These are phyloP conservation scores for Kentomonas sorsogonicus DNA, from an alignment of 208 protist genomes.

Conservation along the genomic window DNA sequence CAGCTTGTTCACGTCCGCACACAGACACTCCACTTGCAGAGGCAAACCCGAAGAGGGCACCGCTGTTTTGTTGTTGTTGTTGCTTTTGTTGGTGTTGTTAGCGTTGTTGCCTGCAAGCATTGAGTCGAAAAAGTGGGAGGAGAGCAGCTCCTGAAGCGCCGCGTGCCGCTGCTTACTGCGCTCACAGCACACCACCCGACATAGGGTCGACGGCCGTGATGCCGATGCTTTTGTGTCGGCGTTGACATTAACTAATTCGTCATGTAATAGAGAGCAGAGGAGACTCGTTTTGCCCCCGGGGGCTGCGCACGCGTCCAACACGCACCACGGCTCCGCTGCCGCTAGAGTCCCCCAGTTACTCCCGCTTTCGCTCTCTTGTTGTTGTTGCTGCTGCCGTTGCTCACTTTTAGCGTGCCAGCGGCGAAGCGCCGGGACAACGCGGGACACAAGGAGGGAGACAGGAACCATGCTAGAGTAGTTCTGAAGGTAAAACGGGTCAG, in stretches of 20 bases:
- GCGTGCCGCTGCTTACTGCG: conserved; percentile 34
- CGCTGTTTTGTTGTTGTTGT: too few species aligned
- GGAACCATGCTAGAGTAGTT: conserved; percentile 80
- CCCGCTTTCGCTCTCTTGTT: background rate
- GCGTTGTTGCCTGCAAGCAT: too few species aligned
- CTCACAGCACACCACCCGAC: conserved; percentile 44
- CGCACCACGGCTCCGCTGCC: conserved; percentile 1
- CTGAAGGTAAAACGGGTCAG: conserved; percentile 63
- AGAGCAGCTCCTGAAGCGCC: conserved; percentile 28
- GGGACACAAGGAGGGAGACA: conserved; percentile 49
- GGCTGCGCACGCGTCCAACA: conserved; percentile 91
- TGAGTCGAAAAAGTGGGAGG: conserved; percentile 30
- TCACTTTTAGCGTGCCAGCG: background rate
- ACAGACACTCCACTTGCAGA: too few species aligned
- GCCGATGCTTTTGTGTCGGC: conserved; percentile 15
- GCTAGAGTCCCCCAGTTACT: too few species aligned
- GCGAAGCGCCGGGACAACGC: conserved; percentile 17
- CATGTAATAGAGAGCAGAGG: conserved; percentile 44
- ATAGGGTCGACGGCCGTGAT: background rate
- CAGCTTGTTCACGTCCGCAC: too few species aligned
- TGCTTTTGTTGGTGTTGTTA: too few species aligned
- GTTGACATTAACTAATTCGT: conserved; percentile 15
- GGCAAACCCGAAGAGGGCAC: too few species aligned
- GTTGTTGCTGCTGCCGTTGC: conserved; percentile 7
- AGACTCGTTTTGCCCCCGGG: conserved; percentile 92